Base-by-base conservation (phyloP, 805 yeast genomes). In the Pichia cabralensis region DNA sequence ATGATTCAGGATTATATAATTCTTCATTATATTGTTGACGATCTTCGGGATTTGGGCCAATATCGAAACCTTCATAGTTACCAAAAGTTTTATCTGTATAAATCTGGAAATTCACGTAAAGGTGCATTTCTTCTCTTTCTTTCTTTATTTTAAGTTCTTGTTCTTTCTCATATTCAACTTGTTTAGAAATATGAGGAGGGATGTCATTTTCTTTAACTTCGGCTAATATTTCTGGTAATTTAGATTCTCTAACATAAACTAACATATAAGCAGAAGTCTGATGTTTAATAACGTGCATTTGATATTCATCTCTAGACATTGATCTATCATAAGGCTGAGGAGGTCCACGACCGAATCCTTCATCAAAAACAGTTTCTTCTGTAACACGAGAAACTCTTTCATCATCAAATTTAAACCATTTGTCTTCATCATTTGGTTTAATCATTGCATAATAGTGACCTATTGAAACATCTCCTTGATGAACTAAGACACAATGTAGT, bases 361-460 rank as follows among this genome's bases (percentile, higher is more conserved):
- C 95, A 24, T 86, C 88, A 49, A 88, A 80, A 0, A 86, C 98
- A 48, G 89, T 95, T 36, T 68, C 69, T 24, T 74, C 68, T 0
- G 95, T 82, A 1, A 82, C 96, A 46, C 76, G 73, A 70, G 94
- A 82, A 21, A 92, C 99, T 40, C 78, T 73, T 50, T 92, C 98
- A 57, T 92, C 99, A 55, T 92, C 99, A 62, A 89, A 92, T 50
- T 36, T 89, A 69, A 54, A 71, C 79, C 98, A 92, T 26, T 69
- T 60, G 34, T 74, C 78, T 15, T 70, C 64, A 3, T 68, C 61
- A 18, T 69, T 69, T 2, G 97, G 97, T 55, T 78, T 86, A 34
- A 92, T 76, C 75, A 92, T 70, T 0, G 98, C 92, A 52, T 92
- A 92, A 57, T 92, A 92, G 53, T 92, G 99, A 15, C 99, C 99